Evolutionary conservation across 371 early-diverging fungal species (phyloP).

Genomic region (Chytridiales sp.): DNA sequence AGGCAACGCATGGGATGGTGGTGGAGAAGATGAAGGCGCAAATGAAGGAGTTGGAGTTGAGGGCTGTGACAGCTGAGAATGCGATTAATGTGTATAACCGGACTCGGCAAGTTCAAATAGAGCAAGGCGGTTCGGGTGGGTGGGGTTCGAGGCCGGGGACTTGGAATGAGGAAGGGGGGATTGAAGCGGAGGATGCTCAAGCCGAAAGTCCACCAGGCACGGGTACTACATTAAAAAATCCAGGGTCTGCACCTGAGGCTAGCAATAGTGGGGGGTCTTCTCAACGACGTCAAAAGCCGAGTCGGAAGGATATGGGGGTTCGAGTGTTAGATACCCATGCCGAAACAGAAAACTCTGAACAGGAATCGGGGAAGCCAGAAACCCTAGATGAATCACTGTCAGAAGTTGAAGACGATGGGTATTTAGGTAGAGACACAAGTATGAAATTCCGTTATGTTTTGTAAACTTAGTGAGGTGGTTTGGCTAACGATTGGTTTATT

Average conservation of each 20-base stretch:
- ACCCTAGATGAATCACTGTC: background rate
- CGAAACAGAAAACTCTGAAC: too few relatives aligned
- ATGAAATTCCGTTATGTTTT: background rate
- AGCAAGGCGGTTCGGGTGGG: background rate
- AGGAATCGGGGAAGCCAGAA: background rate
- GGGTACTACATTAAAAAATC: too few relatives aligned
- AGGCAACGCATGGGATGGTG: background rate
- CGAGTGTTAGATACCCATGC: too few relatives aligned
- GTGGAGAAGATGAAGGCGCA: constrained; percentile 14
- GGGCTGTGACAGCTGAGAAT: constrained; percentile 21
- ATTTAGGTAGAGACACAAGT: background rate
- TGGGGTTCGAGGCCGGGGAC: background rate
- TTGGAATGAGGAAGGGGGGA: background rate
- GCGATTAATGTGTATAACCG: constrained; percentile 23
- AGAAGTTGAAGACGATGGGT: background rate
- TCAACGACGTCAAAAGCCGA: background rate
- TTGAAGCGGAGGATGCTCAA: background rate
- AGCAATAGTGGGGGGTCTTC: too few relatives aligned
- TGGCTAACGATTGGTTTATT: background rate
- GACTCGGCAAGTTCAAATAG: background rate
- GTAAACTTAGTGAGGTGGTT: background rate
- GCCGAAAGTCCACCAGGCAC: background rate
- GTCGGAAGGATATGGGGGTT: background rate
- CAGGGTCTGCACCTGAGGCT: too few relatives aligned
- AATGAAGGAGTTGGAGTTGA: constrained; percentile 10